Evolutionary conservation across 169 alveolate genomes (phyloP).

Genomic region (Eimeria sp.): DNA sequence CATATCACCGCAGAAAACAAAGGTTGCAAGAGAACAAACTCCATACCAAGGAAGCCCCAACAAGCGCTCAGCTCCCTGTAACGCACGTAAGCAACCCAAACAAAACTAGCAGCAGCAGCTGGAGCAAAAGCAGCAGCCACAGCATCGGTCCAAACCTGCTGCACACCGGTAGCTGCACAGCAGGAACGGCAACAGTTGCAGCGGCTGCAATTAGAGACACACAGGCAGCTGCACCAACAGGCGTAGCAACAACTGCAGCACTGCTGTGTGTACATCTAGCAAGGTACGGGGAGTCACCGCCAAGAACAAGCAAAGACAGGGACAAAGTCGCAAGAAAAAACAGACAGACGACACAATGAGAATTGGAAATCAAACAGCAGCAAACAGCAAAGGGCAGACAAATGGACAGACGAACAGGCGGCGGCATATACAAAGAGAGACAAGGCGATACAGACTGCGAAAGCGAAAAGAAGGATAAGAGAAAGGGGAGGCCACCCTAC

Average conservation of each 20-base stretch:
- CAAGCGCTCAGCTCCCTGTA: constrained; percentile 9
- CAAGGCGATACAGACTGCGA: too few species aligned
- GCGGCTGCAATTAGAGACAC: constrained; percentile 60
- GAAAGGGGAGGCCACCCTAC: not conserved
- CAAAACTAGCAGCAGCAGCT: constrained; percentile 12
- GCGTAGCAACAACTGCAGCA: not conserved
- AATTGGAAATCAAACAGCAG: not conserved
- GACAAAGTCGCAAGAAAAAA: too few species aligned
- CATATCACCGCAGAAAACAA: not conserved
- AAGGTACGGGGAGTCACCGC: not conserved
- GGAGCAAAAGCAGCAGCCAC: constrained; percentile 78
- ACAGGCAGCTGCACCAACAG: not conserved
- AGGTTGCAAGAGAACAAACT: not conserved
- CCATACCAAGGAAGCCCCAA: constrained; percentile 22
- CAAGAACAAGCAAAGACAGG: too few species aligned
- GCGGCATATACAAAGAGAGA: too few species aligned
- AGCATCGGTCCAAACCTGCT: too few species aligned
- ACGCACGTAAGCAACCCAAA: not conserved
- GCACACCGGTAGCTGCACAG: not conserved
- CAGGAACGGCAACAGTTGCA: constrained; percentile 42
- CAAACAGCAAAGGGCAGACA: not conserved
- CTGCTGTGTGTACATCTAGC: not conserved
- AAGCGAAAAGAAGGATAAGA: not conserved
- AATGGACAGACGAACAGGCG: not conserved
- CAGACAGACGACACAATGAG: not conserved